Base-by-base conservation (phyloP, 208 protist species). In the Leishmania mexicana region DNA sequence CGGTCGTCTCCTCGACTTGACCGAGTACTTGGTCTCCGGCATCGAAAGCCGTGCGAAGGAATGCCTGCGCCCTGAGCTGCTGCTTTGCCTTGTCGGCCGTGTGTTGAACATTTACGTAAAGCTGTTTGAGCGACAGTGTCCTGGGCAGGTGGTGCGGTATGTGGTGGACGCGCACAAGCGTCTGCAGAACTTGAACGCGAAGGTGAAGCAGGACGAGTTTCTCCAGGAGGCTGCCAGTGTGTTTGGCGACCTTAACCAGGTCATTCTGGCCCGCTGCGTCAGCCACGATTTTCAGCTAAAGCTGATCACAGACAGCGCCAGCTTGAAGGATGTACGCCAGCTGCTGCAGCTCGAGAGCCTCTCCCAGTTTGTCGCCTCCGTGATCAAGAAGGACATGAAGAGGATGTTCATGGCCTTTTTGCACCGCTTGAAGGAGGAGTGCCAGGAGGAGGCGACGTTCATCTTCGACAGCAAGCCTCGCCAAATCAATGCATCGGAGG, bases 331-430 rank as follows among this genome's bases (percentile, higher is more conserved):
- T 70, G 87, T 96, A 6, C 83, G 86, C 28, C 90, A 95, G 75
- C 81, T 96, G 49, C 84, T 96, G 42, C 67, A 88, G 62, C 84
- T 88, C 0, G 89, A 95, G 45, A 93, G 90, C 65, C 75, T 97
- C 10, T 79, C 88, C 8, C 85, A 92, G 57, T 81, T 97, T 51
- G 92, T 96, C 5, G 76, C 82, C 3, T 90, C 87, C 15, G 85
- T 94, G 15, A 91, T 97, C n/a, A 82, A 90, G 60, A 95, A 94
- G 78, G 85, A 95, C 62, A 78, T 95, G 78, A 94, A 94, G 76
- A 93, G 93, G 68, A 90, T 91, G 42, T 93, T 98, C 79, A 96
- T 95, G 91, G 87, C 88, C 35, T 92, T 96, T 60, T 83, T 98
- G 49, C 89, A 92, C 76, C 87, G 88, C 17, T 80, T 96, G 19